Base-by-base conservation (phyloP, 306 rosid species). In the Glycine tomentella region DNA sequence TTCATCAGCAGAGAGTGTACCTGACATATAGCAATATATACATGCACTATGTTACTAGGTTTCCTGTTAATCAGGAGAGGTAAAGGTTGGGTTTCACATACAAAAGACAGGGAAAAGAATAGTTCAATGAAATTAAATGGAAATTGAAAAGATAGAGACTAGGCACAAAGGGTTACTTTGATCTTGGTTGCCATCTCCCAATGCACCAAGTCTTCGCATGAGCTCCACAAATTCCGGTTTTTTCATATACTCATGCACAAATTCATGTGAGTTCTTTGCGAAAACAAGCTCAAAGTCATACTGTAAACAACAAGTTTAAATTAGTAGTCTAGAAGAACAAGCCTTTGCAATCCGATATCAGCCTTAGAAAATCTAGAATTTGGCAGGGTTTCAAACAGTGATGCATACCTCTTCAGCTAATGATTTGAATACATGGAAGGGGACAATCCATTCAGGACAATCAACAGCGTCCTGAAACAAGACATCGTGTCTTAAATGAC, bases 391-490 rank as follows among this genome's bases (percentile, higher is more conserved):
- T 72, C 31, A 20, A 38, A 52, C 3, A 57, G 77, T 61, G 51
- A 67, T 72, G 89, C 90, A 67, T 58, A 95, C 99, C 96, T 25
- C 98, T 88, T 96, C 99, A 1, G 97, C 97, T 85, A 96, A 84
- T 6, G 93, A 77, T 83, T 93, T 92, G 82, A 96, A 96, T 56
- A 91, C 36, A 9, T 96, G 85, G 77, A 93, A 93, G 17, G 99
- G 99, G 65, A 92, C 99, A 51, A 95, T 87, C 97, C 97, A 93
- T 85, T 93, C 99, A 20, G 98, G 99, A 82, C 98, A 93, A 87
- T 93, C 99, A 81, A 96, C 99, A 31, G 97, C 99, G 76, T 96
- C 99, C 99, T 95, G 88, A 87, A 80, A 82, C 72, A 78, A 69
- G 34, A 72, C 42, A 68, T 36, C 7, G 12, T 58, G 31, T 1